A percentile compares a stretch with the other conserved stretches of the same genome.
phyloP scores from a whole-genome alignment of 352 stramenopile genomes.

The Pythium folliculosum region DNA sequence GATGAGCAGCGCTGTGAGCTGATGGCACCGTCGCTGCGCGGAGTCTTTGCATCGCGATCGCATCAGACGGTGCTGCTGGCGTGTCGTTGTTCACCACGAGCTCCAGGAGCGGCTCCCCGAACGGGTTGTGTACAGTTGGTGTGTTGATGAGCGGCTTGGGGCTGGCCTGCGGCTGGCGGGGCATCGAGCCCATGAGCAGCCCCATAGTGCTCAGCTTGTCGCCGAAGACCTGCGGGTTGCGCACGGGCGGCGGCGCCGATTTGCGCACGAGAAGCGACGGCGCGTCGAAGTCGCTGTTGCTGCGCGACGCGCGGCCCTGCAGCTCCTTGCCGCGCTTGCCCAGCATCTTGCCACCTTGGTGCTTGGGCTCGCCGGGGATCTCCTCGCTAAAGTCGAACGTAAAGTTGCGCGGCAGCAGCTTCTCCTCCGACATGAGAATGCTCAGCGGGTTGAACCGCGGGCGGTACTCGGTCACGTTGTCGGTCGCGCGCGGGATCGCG shows the following conservation, averaged over 20 bases:
- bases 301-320: conserved; percentile 1
- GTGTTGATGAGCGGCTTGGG: conserved; percentile 23
- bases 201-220: conserved; percentile 28
- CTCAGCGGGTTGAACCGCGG: conserved; percentile 70
- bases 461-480: conserved; percentile 72
- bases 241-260: conserved; percentile 8
- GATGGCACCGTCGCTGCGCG: neutral
- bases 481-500: conserved; percentile 69
- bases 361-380: conserved; percentile 27
- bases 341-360: neutral
- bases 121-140: conserved; percentile 24
- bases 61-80: neutral
- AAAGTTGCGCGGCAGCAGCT: conserved; percentile 70
- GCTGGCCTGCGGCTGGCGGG: conserved; percentile 18
- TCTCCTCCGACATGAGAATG: conserved; percentile 68
- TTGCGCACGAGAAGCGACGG: conserved; percentile 17
- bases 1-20: neutral
- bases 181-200: conserved; percentile 32
- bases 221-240: conserved; percentile 20
- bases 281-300: conserved; percentile 12
- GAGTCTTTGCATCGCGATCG: conserved; percentile 6
- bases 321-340: conserved; percentile 10
- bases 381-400: conserved; percentile 53
- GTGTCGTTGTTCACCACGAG: conserved; percentile 23
- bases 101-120: conserved; percentile 30